Evolutionary conservation across 129 eudicot species (phyloP).

Genomic region (Smallanthus sonchifolius): DNA sequence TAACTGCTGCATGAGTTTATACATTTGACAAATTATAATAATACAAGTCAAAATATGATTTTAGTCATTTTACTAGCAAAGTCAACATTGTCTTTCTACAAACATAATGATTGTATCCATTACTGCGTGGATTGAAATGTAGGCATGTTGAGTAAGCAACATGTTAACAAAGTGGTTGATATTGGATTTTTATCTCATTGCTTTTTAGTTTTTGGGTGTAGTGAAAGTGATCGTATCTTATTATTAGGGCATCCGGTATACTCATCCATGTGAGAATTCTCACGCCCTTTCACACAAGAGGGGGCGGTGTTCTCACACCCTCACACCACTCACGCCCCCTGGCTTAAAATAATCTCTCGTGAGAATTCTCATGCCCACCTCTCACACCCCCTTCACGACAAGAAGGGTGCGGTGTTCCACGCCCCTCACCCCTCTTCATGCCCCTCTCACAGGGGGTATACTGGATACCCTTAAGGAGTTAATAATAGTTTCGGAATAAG

Average conservation of each 20-base stretch:
- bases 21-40: neutral
- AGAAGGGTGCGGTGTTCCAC: too few relatives aligned
- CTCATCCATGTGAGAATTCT: neutral
- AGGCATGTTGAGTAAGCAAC: neutral
- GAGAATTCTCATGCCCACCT: too few relatives aligned
- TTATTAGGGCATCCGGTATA: too few relatives aligned
- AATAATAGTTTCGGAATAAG: too few relatives aligned
- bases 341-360: too few relatives aligned
- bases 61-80: neutral
- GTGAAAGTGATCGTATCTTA: neutral
- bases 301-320: too few relatives aligned
- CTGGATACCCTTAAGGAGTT: too few relatives aligned
- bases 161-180: neutral
- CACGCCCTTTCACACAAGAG: too few relatives aligned
- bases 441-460: too few relatives aligned
- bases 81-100: neutral
- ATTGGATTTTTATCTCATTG: neutral
- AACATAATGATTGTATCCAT: neutral
- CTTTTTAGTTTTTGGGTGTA: neutral
- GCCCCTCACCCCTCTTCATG: too few relatives aligned
- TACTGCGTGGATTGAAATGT: neutral
- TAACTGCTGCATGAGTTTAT: conserved; percentile 43
- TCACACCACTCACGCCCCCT: too few relatives aligned
- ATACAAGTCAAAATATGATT: neutral
- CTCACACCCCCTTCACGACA: too few relatives aligned